Percentiles rank a stretch among this genome's conserved stretches.
Conservation (phyloP, 306 rosid species). For the Vachellia pachyceras region DNA sequence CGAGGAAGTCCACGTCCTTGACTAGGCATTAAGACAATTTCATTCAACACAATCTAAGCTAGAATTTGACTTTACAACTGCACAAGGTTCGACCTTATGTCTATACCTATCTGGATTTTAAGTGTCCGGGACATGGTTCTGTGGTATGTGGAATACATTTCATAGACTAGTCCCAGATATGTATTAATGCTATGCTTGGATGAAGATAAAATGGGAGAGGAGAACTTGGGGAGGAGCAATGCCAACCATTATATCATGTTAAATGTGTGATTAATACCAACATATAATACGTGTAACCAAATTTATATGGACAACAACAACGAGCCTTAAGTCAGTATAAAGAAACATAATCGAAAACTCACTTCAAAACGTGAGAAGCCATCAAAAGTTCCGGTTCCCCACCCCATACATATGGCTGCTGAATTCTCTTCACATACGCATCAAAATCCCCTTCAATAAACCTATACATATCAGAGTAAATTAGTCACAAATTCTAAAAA, state of each 20-base stretch:
- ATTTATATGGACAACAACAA: conserved; percentile 2
- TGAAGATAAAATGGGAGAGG: too few species aligned
- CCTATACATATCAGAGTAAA: conserved; percentile 47
- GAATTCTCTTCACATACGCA: conserved; percentile 71
- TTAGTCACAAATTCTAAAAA: conserved; percentile 7
- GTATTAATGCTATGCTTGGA: too few species aligned
- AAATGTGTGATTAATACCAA: neutral
- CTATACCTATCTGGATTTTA: neutral
- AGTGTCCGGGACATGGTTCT: neutral
- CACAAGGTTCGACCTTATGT: neutral
- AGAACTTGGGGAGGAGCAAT: too few species aligned
- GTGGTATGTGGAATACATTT: too few species aligned
- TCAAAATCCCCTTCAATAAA: conserved; percentile 92
- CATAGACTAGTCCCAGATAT: neutral
- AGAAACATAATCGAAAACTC: conserved; percentile 42
- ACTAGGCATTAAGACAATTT: neutral
- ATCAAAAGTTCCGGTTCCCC: conserved; percentile 94
- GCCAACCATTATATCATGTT: neutral
- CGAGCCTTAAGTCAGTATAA: neutral
- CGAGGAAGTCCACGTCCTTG: neutral
- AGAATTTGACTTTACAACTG: neutral
- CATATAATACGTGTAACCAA: neutral
- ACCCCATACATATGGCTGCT: conserved; percentile 84
- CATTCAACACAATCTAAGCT: neutral
- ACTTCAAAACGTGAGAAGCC: conserved; percentile 95